These are phyloP conservation scores for Sungouiella blattae DNA, from an alignment of 805 yeast species.

Conservation along the genomic window DNA sequence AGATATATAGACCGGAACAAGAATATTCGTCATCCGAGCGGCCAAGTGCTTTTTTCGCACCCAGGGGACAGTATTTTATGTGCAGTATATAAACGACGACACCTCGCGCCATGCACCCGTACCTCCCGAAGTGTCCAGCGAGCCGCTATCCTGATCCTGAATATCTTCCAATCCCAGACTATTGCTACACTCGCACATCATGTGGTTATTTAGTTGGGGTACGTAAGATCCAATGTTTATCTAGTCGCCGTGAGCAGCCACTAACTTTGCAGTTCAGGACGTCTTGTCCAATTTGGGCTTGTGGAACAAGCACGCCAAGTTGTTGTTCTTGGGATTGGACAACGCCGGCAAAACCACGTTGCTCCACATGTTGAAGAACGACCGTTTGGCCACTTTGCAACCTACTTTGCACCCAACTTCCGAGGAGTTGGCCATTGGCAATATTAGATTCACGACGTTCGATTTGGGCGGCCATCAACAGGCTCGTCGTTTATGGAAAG, in stretches of 20 bases:
- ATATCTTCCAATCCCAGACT: background rate
- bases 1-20: too few species aligned
- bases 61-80: too few species aligned
- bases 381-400: slow-evolving; percentile 94
- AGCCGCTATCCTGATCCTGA: slow-evolving; percentile 1
- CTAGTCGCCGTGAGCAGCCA: too few species aligned
- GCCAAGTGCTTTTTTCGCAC: too few species aligned
- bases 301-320: slow-evolving; percentile 48
- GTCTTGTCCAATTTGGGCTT: slow-evolving; percentile 44
- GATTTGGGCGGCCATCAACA: slow-evolving; percentile 98
- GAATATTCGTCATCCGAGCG: too few species aligned
- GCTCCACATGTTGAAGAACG: slow-evolving; percentile 63
- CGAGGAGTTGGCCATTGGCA: slow-evolving; percentile 95
- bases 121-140: background rate
- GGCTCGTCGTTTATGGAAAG: slow-evolving; percentile 99
- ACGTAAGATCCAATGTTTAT: too few species aligned
- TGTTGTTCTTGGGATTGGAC: slow-evolving; percentile 45
- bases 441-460: slow-evolving; percentile 94
- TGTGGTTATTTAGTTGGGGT: slow-evolving; percentile 41
- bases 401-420: slow-evolving; percentile 99
- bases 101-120: slow-evolving; percentile 4
- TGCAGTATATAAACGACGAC: too few species aligned
- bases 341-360: slow-evolving; percentile 47
- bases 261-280: slow-evolving; percentile 39
- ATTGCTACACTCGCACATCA: too few species aligned